Evolutionary conservation across 305 asterid species (phyloP), one percentile per base, ranked within the genome.

Genomic region (Solanum hybrid): DNA sequence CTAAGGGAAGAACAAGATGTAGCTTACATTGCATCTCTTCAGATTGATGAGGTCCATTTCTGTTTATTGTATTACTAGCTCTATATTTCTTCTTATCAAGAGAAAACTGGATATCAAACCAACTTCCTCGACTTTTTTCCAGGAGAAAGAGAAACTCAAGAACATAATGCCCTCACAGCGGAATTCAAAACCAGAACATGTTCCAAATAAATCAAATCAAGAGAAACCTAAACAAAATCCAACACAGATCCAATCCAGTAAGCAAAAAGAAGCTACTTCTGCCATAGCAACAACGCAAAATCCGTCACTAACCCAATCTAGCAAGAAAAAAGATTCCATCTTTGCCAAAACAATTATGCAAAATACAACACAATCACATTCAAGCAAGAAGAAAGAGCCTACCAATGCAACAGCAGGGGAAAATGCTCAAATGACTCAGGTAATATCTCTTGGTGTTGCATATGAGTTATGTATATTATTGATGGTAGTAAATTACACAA

Each of bases 1-100:
- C 72, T 96, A 91, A 94, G 94, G 81, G 99, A 95, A 91, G 98
- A 96, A 85, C 99, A 96, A 92, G 97, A 96, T 92, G 93, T 92
- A 88, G 98, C 99, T 86, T 96, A 94, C 89, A 51, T 94, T 86
- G 92, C 95, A 90, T 94, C 99, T 79, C 96, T 96, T 31, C 93
- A 89, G 69, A 92, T 92, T 82, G 98, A 96, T 93, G 94, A 94
- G 97, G 98, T 94, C 60, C 89, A 77, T 37, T 22, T 86, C 46
- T 38, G 66, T 72, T 79, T 60, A 10, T 75, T 27, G 3, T 7
- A 34, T 84, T 31, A 78, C 72, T 20, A 31, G 32, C 87, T 31
- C 72, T 42, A 80, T n/a, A 24, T 51, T 79, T 34, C 31, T 38
- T 40, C 34, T 42, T 34, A n/a, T 10, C 10, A 71, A 32, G 14